These are phyloP conservation scores for Penicillium ochrochloron DNA, from an alignment of 495 filamentous ascomycete species.

Conservation along the genomic window DNA sequence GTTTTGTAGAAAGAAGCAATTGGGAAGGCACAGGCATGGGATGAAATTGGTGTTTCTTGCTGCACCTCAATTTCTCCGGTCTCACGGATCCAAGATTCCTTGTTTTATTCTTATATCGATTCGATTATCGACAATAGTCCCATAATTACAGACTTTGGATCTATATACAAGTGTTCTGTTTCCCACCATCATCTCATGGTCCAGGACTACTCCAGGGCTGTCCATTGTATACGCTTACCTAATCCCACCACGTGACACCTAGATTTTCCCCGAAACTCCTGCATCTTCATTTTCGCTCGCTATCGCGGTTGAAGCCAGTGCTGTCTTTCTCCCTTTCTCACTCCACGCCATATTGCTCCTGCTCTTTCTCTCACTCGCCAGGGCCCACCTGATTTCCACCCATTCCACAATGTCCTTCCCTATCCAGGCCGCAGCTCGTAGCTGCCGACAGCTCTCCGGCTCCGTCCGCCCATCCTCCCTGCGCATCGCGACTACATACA, in stretches of 20 bases:
- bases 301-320: constrained; percentile 29
- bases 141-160: background rate
- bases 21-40: background rate
- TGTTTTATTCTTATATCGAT: background rate
- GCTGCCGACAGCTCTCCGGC: constrained; percentile 51
- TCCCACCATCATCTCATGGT: background rate
- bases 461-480: constrained; percentile 51
- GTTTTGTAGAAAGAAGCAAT: background rate
- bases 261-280: constrained; percentile 47
- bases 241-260: constrained; percentile 40
- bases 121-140: background rate
- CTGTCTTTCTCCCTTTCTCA: constrained; percentile 18
- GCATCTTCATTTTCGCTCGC: constrained; percentile 26
- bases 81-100: too few species aligned
- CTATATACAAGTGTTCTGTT: background rate
- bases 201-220: too few species aligned
- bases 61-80: background rate
- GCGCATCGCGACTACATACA: constrained; percentile 52
- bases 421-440: constrained; percentile 49
- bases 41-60: background rate
- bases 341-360: constrained; percentile 14
- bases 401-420: constrained; percentile 47
- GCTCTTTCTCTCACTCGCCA: constrained; percentile 17
- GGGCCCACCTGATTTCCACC: constrained; percentile 8
- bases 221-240: constrained; percentile 17